A percentile compares a stretch with the other conserved stretches of the same genome.
Evolutionary conservation across 495 filamentous ascomycete species (phyloP).

Genomic region (Podospora anserina): DNA sequence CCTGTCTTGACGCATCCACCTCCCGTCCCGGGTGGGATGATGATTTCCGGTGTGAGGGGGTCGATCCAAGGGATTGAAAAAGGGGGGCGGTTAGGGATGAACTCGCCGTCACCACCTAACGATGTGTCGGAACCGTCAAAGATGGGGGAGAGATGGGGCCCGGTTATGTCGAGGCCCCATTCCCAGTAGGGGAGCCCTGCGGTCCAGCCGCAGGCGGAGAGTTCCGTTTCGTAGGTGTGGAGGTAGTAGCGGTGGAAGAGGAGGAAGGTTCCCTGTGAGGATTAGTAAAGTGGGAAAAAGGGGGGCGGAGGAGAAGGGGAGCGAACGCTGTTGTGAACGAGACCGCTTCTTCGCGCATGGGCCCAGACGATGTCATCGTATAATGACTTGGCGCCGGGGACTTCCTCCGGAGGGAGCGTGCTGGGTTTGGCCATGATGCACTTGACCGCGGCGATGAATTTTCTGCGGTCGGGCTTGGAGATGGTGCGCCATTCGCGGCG

Average conservation of each 20-base stretch:
- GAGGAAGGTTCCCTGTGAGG: conserved; percentile 52
- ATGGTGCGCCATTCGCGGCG: conserved; percentile 41
- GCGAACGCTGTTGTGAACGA: conserved; percentile 54
- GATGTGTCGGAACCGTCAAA: conserved; percentile 61
- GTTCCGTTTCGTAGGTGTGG: conserved; percentile 59
- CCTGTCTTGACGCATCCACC: conserved; percentile 63
- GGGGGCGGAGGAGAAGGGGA: not conserved
- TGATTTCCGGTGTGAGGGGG: not conserved
- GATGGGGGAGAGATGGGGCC: conserved; percentile 52
- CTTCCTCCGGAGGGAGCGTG: conserved; percentile 31
- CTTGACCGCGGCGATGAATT: conserved; percentile 63
- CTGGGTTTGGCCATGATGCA: conserved; percentile 59
- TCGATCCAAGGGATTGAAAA: conserved; percentile 7
- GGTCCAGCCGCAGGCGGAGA: conserved; percentile 68
- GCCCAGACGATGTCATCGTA: conserved; percentile 68
- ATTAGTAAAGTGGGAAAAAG: not conserved
- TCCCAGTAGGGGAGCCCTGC: conserved; percentile 56
- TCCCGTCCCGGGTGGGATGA: conserved; percentile 51
- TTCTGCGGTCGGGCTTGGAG: conserved; percentile 44
- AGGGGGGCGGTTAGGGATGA: conserved; percentile 31
- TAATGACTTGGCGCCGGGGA: conserved; percentile 21
- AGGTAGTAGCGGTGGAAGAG: conserved; percentile 70
- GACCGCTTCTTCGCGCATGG: conserved; percentile 60
- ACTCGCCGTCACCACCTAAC: conserved; percentile 58
- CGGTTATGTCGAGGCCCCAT: conserved; percentile 53